Conservation (phyloP, 768 basidiomycete species). For the Termitomyces heimii region DNA sequence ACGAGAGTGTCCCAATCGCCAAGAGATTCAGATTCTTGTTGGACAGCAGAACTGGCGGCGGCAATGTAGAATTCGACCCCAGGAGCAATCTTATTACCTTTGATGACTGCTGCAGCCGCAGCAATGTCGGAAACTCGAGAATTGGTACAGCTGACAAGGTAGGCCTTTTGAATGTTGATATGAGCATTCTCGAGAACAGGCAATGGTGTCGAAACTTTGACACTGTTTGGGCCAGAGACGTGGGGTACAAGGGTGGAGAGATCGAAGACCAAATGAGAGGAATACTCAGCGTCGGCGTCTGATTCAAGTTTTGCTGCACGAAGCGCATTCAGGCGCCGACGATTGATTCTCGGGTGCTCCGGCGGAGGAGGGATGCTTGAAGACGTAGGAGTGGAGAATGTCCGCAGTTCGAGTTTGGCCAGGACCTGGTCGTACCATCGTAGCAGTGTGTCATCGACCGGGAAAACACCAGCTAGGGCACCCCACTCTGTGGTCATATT, state of each 20-base stretch:
- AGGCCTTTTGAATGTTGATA: slow-evolving; percentile 92
- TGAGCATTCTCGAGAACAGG: slow-evolving; percentile 69
- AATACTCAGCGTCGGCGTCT: slow-evolving; percentile 75
- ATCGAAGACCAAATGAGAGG: slow-evolving; percentile 86
- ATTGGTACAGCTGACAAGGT: slow-evolving; percentile 98
- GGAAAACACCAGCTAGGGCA: slow-evolving; percentile 92
- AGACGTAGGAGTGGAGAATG: slow-evolving; percentile 52
- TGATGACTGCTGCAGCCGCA: slow-evolving; percentile 86
- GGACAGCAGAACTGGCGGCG: slow-evolving; percentile 88
- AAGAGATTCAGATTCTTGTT: slow-evolving; percentile 76
- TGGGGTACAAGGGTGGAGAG: slow-evolving; percentile 92
- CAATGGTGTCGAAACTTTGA: slow-evolving; percentile 93
- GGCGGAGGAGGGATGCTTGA: slow-evolving; percentile 63
- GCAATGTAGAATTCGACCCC: slow-evolving; percentile 98
- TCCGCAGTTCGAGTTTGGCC: slow-evolving; percentile 67
- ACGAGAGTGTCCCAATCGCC: slow-evolving; percentile 90
- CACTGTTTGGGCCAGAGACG: slow-evolving; percentile 96
- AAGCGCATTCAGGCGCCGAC: slow-evolving; percentile 60
- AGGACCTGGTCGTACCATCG: slow-evolving; percentile 81
- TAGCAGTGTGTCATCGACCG: slow-evolving; percentile 76
- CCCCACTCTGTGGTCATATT: slow-evolving; percentile 99
- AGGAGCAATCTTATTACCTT: slow-evolving; percentile 71
- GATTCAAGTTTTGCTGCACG: slow-evolving; percentile 50
- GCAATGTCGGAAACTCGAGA: slow-evolving; percentile 93
- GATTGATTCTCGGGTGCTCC: slow-evolving; percentile 84